These are phyloP conservation scores for Schoenoplectus tabernaemontani DNA, from an alignment of 202 grass and related monocot species.

Conservation along the genomic window DNA sequence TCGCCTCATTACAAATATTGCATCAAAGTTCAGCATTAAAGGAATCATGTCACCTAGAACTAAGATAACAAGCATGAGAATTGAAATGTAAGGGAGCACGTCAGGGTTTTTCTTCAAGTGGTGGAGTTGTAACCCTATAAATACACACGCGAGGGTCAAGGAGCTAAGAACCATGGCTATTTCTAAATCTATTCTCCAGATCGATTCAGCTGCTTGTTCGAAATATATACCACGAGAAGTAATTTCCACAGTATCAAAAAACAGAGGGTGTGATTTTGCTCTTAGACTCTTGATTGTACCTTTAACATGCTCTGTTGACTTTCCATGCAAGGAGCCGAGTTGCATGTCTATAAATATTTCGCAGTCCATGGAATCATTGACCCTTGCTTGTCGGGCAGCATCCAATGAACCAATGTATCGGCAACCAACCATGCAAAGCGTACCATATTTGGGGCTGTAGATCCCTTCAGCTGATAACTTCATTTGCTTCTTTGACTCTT, in stretches of 20 bases:
- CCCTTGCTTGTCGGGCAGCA: background rate
- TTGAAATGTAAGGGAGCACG: constrained; percentile 25
- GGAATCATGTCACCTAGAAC: constrained; percentile 35
- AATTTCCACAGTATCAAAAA: constrained; percentile 31
- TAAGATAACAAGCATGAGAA: constrained; percentile 38
- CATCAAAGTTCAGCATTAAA: constrained; percentile 36
- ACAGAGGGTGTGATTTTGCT: constrained; percentile 23
- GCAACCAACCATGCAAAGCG: constrained; percentile 48
- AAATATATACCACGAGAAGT: constrained; percentile 16
- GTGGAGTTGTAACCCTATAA: constrained; percentile 31
- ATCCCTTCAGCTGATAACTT: constrained; percentile 45
- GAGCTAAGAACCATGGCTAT: constrained; percentile 37
- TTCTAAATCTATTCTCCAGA: constrained; percentile 47
- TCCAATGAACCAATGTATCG: background rate
- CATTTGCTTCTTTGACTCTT: background rate
- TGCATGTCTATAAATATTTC: constrained; percentile 31
- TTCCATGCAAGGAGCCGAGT: constrained; percentile 22
- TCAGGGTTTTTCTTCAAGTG: constrained; percentile 28
- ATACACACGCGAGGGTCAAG: constrained; percentile 42
- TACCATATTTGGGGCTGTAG: constrained; percentile 27
- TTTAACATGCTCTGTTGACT: background rate
- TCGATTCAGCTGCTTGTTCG: background rate
- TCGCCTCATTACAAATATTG: constrained; percentile 26
- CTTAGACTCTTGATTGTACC: constrained; percentile 48
- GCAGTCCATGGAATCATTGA: constrained; percentile 35